Base-by-base conservation (phyloP, 2,329 filamentous ascomycete species). In the Aaosphaeria pasadenensis region DNA sequence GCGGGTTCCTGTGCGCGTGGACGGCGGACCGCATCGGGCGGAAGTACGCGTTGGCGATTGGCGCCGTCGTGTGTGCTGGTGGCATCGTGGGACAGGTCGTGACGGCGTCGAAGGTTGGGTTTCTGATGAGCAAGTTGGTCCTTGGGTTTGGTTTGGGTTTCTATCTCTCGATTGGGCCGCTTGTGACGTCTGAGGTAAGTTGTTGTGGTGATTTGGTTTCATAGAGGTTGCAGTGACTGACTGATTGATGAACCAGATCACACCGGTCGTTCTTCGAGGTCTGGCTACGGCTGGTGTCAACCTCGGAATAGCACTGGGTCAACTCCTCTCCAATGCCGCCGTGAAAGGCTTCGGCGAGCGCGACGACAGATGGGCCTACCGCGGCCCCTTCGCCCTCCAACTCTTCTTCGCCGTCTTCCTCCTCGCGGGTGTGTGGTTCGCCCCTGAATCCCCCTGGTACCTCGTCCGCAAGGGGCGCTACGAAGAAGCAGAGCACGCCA, bases 331-430 rank as follows among this genome's bases (percentile, higher is more conserved):
- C 5, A 71, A 70, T 28, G 71, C 67, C 3, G 62, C 71, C 7
- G 63, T 69, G 5, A 58, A 64, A 30, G 67, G 67, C 46, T 81
- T 81, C 70, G 70, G 80, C 60, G 46, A 64, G 49, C 85, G 58
- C 74, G 85, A 62, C 64, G 43, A 62, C 48, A 53, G 58, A 53
- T 86, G 82, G 82, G 79, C 81, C 0, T 86, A 84, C 61, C 76
- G 82, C 40, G 84, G 85, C 13, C 63, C 62, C 1, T 88, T 86
- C 56, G 84, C 79, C 0, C 71, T 88, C 29, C 86, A 89, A 69
- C 88, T 86, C 83, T 84, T 88, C 71, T 88, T 85, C 84, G 83
- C 83, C 0, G 58, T 84, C 5, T 82, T 84, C 5, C 74, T 88
- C 6, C 74, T 82, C 40, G 64, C 85, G 45, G 83, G 81, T 47